These are phyloP conservation scores for Aspergillus indologenus DNA, from an alignment of 495 filamentous ascomycete genomes.

Conservation along the genomic window DNA sequence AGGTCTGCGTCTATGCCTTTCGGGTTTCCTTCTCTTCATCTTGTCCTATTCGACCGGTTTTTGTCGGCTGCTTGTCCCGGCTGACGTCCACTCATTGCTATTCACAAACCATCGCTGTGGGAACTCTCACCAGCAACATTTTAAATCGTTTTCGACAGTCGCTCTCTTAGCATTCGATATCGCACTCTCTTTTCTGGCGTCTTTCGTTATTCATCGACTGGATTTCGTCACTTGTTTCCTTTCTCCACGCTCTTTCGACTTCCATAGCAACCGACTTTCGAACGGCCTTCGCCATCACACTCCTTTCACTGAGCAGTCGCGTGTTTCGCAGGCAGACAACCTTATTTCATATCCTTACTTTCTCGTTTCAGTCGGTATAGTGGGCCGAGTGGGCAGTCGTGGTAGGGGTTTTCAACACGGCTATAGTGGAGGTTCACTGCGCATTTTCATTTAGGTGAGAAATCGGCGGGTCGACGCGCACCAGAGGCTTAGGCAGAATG, in stretches of 20 bases:
- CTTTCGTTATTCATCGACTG: background rate
- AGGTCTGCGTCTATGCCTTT: slow-evolving; percentile 16
- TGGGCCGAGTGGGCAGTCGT: no score
- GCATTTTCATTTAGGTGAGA: background rate
- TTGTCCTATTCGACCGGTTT: slow-evolving; percentile 10
- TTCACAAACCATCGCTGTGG: slow-evolving; percentile 5
- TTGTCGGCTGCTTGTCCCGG: slow-evolving; percentile 25
- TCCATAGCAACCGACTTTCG: slow-evolving; percentile 3
- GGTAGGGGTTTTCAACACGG: background rate
- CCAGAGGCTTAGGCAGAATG: slow-evolving; percentile 20
- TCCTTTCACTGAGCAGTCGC: slow-evolving; percentile 7
- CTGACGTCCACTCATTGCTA: slow-evolving; percentile 34
- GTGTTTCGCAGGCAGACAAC: slow-evolving; percentile 27
- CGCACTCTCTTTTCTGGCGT: background rate
- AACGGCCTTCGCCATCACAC: background rate
- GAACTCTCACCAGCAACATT: background rate
- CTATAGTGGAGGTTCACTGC: background rate
- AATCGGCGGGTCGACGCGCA: background rate
- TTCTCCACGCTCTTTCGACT: background rate
- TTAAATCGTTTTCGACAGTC: slow-evolving; percentile 2
- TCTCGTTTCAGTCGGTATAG: background rate
- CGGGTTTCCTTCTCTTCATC: slow-evolving; percentile 9
- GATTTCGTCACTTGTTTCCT: background rate
- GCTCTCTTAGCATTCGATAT: slow-evolving; percentile 3
- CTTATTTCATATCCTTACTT: slow-evolving; percentile 5